These are phyloP conservation scores for Cordyceps fumosorosea DNA, from an alignment of 2,329 filamentous ascomycete genomes.

Conservation along the genomic window DNA sequence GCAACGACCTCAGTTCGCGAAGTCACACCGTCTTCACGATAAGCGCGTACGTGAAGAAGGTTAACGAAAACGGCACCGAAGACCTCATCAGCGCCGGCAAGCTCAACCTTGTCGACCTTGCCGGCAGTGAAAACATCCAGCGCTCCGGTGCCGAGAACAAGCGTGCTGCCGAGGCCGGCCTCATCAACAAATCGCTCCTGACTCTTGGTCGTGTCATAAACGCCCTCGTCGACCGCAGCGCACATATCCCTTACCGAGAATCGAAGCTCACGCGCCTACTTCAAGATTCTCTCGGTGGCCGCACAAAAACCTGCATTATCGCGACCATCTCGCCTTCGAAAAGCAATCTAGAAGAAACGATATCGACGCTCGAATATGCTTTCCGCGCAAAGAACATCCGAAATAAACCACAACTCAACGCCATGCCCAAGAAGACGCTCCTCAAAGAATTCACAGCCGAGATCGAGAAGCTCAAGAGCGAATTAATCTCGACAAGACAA, in stretches of 20 bases:
- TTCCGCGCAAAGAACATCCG: conserved; percentile 98
- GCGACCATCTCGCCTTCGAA: conserved; percentile 92
- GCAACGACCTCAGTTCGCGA: conserved; percentile 94
- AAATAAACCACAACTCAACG: conserved; percentile 95
- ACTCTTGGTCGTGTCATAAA: conserved; percentile 97
- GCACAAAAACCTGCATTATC: conserved; percentile 98
- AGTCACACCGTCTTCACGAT: conserved; percentile 98
- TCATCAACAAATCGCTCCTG: conserved; percentile 96
- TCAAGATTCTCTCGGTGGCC: conserved; percentile 92
- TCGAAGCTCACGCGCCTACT: conserved; percentile 91
- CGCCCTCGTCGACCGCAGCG: conserved; percentile 80
- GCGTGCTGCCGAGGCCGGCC: conserved; percentile 84
- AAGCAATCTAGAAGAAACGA: conserved; percentile 94
- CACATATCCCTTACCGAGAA: conserved; percentile 87
- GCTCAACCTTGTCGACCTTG: conserved; percentile 91
- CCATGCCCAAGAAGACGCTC: conserved; percentile 85
- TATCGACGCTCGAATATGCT: conserved; percentile 95
- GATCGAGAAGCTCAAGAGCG: conserved; percentile 90
- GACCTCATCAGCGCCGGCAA: conserved; percentile 89
- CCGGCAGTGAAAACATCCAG: conserved; percentile 96
- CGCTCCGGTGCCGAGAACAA: conserved; percentile 97
- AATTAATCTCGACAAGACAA: conserved; percentile 85
- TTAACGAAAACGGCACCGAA: conserved; percentile 74
- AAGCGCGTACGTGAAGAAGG: conserved; percentile 81
- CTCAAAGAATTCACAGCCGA: conserved; percentile 84